A percentile compares a stretch with the other conserved stretches of the same genome.
Conservation (phyloP, 495 filamentous ascomycete species). For the Penicillium cataractarum region DNA sequence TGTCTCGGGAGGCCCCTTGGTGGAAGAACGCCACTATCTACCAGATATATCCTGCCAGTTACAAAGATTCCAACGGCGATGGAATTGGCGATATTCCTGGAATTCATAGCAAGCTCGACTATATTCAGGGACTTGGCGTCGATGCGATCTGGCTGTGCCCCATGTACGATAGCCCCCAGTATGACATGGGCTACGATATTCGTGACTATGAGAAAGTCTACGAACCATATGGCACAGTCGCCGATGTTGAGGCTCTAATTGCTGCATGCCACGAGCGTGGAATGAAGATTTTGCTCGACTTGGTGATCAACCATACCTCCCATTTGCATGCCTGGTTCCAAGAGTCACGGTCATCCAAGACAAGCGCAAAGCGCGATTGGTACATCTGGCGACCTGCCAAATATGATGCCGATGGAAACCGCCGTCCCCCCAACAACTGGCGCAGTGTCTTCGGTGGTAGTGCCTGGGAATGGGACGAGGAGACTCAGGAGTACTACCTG, state of each 20-base stretch:
- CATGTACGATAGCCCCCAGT: constrained; percentile 56
- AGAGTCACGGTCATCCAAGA: constrained; percentile 50
- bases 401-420: constrained; percentile 52
- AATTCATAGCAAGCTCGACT: constrained; percentile 60
- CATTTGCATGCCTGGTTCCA: constrained; percentile 62
- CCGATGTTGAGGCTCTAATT: constrained; percentile 58
- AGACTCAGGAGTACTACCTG: constrained; percentile 56
- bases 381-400: constrained; percentile 61
- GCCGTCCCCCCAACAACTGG: constrained; percentile 64
- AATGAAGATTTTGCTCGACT: constrained; percentile 58
- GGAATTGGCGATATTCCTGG: constrained; percentile 62
- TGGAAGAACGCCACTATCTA: constrained; percentile 48
- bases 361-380: constrained; percentile 58
- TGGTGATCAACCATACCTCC: constrained; percentile 64
- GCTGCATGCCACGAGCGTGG: constrained; percentile 50
- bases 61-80: constrained; percentile 46
- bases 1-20: constrained; percentile 28
- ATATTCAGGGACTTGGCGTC: constrained; percentile 51
- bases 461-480: constrained; percentile 58
- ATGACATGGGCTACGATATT: constrained; percentile 59
- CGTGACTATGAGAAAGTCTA: constrained; percentile 62
- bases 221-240: constrained; percentile 56
- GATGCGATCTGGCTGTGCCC: constrained; percentile 47
- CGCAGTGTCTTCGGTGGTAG: constrained; percentile 55
- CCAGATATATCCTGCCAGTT: constrained; percentile 46